Evolutionary conservation across 2,329 filamentous ascomycete species (phyloP).

Genomic region (Ophiocordyceps australis): DNA sequence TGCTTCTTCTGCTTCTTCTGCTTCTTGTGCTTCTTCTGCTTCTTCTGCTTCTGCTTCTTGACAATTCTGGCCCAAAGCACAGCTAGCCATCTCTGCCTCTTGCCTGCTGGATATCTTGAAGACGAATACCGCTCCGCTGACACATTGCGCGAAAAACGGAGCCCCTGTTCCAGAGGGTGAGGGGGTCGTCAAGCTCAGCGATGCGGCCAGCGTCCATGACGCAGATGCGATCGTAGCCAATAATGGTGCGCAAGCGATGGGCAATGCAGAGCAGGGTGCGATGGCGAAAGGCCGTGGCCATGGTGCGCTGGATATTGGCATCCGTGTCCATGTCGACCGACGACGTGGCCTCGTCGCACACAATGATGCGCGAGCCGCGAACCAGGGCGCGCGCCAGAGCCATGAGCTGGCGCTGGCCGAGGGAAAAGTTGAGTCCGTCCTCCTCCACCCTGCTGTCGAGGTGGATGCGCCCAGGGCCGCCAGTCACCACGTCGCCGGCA

Average conservation of each 20-base stretch:
- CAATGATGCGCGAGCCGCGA: slow-evolving; percentile 73
- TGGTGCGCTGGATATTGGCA: slow-evolving; percentile 82
- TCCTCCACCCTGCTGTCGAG: slow-evolving; percentile 80
- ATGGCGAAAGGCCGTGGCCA: slow-evolving; percentile 67
- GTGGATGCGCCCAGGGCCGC: slow-evolving; percentile 59
- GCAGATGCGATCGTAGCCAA: slow-evolving; percentile 86
- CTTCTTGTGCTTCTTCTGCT: too few relatives aligned
- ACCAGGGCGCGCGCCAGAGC: slow-evolving; percentile 83
- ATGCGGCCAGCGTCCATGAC: slow-evolving; percentile 88
- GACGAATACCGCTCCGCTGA: slow-evolving; percentile 60
- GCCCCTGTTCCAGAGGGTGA: slow-evolving; percentile 50
- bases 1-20: too few relatives aligned
- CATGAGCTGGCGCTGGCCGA: slow-evolving; percentile 91
- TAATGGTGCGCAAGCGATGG: slow-evolving; percentile 79
- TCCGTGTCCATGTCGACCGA: slow-evolving; percentile 94
- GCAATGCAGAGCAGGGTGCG: slow-evolving; percentile 87
- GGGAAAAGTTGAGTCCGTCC: slow-evolving; percentile 88
- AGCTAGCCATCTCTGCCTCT: too few relatives aligned
- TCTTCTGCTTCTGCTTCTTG: too few relatives aligned
- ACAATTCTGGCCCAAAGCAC: too few relatives aligned
- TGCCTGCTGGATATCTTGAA: slow-evolving; percentile 32
- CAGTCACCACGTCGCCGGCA: too few relatives aligned
- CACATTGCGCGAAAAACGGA: slow-evolving; percentile 86
- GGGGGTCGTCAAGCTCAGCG: slow-evolving; percentile 67
- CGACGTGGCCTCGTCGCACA: slow-evolving; percentile 91